Conservation (phyloP, 148 eudicot genomes). For the Oxyria digyna region DNA sequence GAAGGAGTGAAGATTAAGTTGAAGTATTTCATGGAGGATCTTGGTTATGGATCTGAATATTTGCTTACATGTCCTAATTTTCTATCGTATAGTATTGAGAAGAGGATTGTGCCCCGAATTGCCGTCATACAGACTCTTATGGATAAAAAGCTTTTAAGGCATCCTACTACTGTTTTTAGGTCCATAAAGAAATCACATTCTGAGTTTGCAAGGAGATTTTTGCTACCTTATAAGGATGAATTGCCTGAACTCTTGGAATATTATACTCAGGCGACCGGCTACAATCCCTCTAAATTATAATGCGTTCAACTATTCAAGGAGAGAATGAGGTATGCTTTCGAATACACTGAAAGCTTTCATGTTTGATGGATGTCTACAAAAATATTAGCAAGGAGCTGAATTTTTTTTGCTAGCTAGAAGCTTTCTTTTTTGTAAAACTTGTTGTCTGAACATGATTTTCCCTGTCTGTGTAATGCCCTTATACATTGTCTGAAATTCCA, state of each 20-base stretch:
- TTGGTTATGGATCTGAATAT: neutral
- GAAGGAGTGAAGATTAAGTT: neutral
- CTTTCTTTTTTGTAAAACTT: no score
- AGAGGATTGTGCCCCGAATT: neutral
- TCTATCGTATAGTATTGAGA: neutral
- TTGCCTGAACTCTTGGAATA: neutral
- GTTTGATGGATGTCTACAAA: no score
- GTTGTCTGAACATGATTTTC: no score
- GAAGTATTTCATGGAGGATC: slow-evolving; percentile 9
- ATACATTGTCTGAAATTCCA: neutral
- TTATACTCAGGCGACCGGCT: neutral
- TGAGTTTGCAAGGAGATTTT: neutral
- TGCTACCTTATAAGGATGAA: neutral
- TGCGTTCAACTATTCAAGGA: no score
- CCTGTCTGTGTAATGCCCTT: neutral
- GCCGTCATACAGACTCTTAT: neutral
- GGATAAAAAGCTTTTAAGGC: neutral
- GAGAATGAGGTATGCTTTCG: no score
- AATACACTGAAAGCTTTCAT: no score
- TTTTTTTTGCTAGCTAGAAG: no score
- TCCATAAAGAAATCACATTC: neutral
- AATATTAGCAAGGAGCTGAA: no score
- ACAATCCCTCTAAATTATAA: no score
- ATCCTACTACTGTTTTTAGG: neutral
- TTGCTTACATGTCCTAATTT: neutral